Evolutionary conservation across 768 basidiomycete species (phyloP).

Genomic region (Amanita thiersii): DNA sequence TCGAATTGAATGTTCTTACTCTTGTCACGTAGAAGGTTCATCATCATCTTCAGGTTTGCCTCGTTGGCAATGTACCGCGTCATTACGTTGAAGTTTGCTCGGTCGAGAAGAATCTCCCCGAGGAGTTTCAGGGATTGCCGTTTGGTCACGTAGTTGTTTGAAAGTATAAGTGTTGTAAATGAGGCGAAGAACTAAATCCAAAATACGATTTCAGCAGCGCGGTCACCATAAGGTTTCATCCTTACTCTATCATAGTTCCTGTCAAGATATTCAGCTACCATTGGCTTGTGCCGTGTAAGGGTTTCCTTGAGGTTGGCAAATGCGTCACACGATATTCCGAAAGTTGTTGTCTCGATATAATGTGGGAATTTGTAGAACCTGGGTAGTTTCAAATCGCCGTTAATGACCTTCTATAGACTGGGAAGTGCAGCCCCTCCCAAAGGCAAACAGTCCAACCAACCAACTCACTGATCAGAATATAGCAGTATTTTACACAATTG

Average conservation of each 20-base stretch:
- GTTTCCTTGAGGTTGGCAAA: conserved; percentile 98
- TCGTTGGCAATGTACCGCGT: conserved; percentile 94
- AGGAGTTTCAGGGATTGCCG: conserved; percentile 97
- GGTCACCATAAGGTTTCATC: conserved; percentile 5
- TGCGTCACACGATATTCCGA: conserved; percentile 97
- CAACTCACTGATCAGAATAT: conserved; percentile 84
- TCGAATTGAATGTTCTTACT: conserved; percentile 99
- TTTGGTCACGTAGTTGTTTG: conserved; percentile 98
- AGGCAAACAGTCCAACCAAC: conserved; percentile 1
- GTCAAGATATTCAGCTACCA: conserved; percentile 96
- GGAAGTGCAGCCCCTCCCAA: conserved; percentile 7
- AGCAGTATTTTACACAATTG: conserved; percentile 83
- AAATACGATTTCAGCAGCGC: conserved; percentile 6
- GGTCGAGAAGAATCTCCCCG: conserved; percentile 95
- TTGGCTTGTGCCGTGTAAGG: conserved; percentile 91
- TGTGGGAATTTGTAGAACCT: conserved; percentile 96
- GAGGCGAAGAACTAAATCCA: conserved; percentile 90
- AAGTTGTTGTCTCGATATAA: conserved; percentile 96
- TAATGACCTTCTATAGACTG: conserved; percentile 6
- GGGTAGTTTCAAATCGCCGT: too few species aligned
- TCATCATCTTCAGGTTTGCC: conserved; percentile 99
- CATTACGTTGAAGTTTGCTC: conserved; percentile 98
- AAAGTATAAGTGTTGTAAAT: conserved; percentile 88
- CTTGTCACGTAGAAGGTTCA: conserved; percentile 96
- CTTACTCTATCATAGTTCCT: conserved; percentile 90